Conservation (phyloP, 768 basidiomycete species). For the Boletus tomentosulus region DNA sequence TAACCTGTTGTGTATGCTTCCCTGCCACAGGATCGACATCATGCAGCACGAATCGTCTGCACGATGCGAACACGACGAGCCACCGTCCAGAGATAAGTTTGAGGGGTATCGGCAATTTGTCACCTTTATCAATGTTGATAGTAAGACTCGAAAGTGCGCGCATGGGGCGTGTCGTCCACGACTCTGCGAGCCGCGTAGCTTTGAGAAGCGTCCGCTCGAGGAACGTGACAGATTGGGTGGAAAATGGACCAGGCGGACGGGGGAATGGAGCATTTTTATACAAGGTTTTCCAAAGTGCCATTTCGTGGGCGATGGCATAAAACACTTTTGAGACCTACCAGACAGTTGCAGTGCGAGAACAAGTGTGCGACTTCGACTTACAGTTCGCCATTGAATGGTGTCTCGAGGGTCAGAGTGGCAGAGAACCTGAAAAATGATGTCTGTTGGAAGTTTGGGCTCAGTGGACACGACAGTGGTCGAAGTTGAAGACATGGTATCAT, state of each 20-base stretch:
- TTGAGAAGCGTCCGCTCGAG: conserved; percentile 3
- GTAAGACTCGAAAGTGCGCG: not conserved
- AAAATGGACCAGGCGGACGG: not conserved
- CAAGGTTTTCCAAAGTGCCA: not conserved
- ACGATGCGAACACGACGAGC: not conserved
- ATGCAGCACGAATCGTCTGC: not conserved
- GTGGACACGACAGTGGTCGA: too few relatives aligned
- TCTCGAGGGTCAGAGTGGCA: not conserved
- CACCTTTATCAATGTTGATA: not conserved
- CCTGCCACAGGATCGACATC: not conserved
- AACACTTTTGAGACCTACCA: conserved; percentile 7
- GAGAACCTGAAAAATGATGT: not conserved
- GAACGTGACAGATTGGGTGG: not conserved
- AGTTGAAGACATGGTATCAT: too few relatives aligned
- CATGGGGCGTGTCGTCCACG: conserved; percentile 4
- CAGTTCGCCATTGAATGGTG: not conserved
- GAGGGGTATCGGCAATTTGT: too few relatives aligned
- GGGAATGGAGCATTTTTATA: not conserved
- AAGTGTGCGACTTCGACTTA: not conserved
- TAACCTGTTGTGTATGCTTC: not conserved
- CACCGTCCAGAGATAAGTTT: conserved; percentile 2
- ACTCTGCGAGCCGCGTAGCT: not conserved
- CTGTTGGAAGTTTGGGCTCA: not conserved
- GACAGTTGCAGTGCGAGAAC: not conserved
- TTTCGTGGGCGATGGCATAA: not conserved